Evolutionary conservation across 305 asterid genomes (phyloP).

Genomic region (Solanum hybrid): DNA sequence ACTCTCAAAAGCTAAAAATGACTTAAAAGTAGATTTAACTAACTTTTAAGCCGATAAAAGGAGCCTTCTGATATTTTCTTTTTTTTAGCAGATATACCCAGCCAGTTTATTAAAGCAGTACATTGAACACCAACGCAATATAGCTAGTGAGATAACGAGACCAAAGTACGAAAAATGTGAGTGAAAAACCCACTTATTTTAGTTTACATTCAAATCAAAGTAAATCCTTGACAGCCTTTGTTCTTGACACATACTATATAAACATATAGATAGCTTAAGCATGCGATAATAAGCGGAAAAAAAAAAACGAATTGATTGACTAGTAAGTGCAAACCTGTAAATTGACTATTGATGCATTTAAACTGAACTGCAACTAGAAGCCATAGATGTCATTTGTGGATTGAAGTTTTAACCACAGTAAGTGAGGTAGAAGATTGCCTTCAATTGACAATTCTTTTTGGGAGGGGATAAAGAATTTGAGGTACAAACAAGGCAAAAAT

Average conservation of each 20-base stretch:
- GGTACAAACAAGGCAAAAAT: background rate
- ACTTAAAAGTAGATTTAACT: accelerated
- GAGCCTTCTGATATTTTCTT: background rate
- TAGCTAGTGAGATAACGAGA: background rate
- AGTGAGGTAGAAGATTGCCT: background rate
- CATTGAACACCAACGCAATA: background rate
- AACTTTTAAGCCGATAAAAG: background rate
- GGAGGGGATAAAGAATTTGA: background rate
- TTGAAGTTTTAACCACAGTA: background rate
- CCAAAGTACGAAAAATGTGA: background rate
- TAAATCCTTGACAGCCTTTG: background rate
- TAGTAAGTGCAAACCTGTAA: background rate
- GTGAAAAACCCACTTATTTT: background rate
- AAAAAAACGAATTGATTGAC: background rate
- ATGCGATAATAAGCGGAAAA: background rate
- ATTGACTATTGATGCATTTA: background rate
- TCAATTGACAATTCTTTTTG: background rate
- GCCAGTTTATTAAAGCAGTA: background rate
- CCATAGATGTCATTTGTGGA: background rate
- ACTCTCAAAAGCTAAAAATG: background rate
- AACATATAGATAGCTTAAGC: background rate
- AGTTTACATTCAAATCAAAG: background rate
- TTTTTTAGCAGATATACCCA: background rate
- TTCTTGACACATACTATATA: background rate
- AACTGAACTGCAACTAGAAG: background rate